Conservation (phyloP, 768 basidiomycete genomes). For the Kwoniella sp. region DNA sequence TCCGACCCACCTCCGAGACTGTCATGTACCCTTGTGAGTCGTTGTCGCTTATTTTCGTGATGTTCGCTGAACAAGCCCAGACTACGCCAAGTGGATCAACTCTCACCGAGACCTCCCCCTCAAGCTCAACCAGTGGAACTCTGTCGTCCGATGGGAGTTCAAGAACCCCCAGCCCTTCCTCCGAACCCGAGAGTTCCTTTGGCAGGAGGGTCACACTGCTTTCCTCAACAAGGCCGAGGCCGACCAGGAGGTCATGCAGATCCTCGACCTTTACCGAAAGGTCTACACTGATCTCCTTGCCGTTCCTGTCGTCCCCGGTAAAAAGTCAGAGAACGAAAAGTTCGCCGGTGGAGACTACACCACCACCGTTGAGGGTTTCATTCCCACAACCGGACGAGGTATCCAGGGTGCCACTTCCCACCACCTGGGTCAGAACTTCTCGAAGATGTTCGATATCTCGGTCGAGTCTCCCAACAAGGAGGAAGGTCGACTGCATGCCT, state of each 20-base stretch:
- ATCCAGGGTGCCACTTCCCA: slow-evolving; percentile 98
- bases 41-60: neutral
- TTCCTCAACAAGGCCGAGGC: slow-evolving; percentile 84
- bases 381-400: slow-evolving; percentile 92
- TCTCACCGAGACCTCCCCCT: slow-evolving; percentile 93
- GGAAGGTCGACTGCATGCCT: slow-evolving; percentile 67
- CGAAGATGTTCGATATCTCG: slow-evolving; percentile 94
- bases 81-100: slow-evolving; percentile 99
- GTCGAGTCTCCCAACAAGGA: slow-evolving; percentile 73
- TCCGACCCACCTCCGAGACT: slow-evolving; percentile 96
- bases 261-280: slow-evolving; percentile 89
- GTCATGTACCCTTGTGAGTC: slow-evolving; percentile 95
- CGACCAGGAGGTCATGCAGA: slow-evolving; percentile 82
- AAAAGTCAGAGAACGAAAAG: slow-evolving; percentile 99
- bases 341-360: slow-evolving; percentile 98
- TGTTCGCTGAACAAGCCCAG: slow-evolving; percentile 53
- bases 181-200: slow-evolving; percentile 98
- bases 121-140: slow-evolving; percentile 99
- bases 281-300: slow-evolving; percentile 97
- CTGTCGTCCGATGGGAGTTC: slow-evolving; percentile 99
- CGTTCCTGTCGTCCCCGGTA: slow-evolving; percentile 90
- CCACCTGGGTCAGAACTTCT: slow-evolving; percentile 98
- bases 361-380: slow-evolving; percentile 95
- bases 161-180: slow-evolving; percentile 99
- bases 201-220: slow-evolving; percentile 99